phyloP scores from a whole-genome alignment of 2,329 filamentous ascomycete genomes.

The Curvularia hawaiiensis region DNA sequence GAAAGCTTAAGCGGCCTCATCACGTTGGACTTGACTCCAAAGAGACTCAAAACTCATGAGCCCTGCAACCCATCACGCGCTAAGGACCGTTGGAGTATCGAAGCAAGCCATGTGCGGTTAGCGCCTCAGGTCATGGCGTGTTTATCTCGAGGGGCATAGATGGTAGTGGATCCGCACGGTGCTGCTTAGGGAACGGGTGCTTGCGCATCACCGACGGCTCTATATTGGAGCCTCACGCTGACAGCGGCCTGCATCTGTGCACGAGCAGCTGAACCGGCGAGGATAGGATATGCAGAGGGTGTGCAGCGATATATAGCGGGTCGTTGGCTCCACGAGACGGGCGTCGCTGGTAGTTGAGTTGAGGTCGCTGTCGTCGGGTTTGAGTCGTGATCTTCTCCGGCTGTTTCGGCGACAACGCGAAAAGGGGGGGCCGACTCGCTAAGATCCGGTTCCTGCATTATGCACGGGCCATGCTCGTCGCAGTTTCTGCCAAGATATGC shows the following conservation, averaged over 20 bases:
- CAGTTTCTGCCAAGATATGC: conserved; percentile 5
- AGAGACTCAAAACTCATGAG: conserved; percentile 22
- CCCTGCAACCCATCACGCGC: conserved; percentile 27
- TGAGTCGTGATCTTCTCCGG: neutral
- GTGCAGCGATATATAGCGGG: neutral
- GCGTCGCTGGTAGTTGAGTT: too few species aligned
- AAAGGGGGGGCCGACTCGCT: conserved; percentile 3
- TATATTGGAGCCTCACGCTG: conserved; percentile 3
- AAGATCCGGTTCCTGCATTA: conserved; percentile 19
- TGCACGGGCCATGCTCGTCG: neutral
- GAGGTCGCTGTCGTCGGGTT: too few species aligned
- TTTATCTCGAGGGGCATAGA: conserved; percentile 4
- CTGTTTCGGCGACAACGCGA: neutral
- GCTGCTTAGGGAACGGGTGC: conserved; percentile 18
- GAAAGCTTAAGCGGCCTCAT: conserved; percentile 13
- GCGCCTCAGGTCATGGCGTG: conserved; percentile 3
- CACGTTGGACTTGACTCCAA: conserved; percentile 7
- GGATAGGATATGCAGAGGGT: neutral
- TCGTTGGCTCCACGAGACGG: neutral
- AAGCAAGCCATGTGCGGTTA: conserved; percentile 15
- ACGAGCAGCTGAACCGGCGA: neutral
- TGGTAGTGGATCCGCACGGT: conserved; percentile 17
- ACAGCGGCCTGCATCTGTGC: conserved; percentile 1
- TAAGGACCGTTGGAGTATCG: conserved; percentile 20
- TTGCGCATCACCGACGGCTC: conserved; percentile 1